Evolutionary conservation across 331 rosid species (phyloP), one percentile per base, ranked within the genome.

Genomic region (Ulmus americana): DNA sequence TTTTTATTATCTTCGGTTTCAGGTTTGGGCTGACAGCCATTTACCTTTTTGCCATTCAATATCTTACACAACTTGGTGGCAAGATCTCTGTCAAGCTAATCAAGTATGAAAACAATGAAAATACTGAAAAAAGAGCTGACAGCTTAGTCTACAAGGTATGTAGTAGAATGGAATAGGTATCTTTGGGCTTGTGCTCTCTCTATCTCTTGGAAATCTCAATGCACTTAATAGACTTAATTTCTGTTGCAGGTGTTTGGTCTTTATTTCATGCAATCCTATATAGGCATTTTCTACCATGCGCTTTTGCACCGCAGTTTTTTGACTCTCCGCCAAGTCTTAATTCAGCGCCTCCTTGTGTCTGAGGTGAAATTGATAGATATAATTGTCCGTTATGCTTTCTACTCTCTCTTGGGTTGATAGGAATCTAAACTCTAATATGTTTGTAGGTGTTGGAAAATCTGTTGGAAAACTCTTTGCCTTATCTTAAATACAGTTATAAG

Each of bases 121-220:
- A 72, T 76, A 76, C 77, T 44, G 99, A 94, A 77, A 94, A 85
- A 64, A 79, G 81, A 39, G 90, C 99, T 39, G 99, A 94, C 73
- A 94, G 97, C 88, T 84, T 94, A 81, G 87, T 94, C 68, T 94
- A 94, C 83, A 94, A 94, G 95, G 99, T 94, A 81, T 68, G 39
- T n/a, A 63, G 65, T 13, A 55, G 47, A 49, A 45, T 51, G 4
- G 42, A 16, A 55, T 55, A 44, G 20, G 46, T 61, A 48, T 9
- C 15, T 7, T 48, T 18, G 46, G 49, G 20, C 7, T 56, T 39
- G 46, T 52, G 5, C 43, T 42, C 64, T 20, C 55, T 45, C 22
- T 46, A 28, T 28, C 35, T 68, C 41, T 38, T 63, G 45, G 65
- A 59, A 14, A 54, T 38, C 63, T 70, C 55, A 6, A 55, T 48